These are phyloP conservation scores for Thielaviopsis punctulata DNA, from an alignment of 2,329 filamentous ascomycete genomes.

Conservation along the genomic window DNA sequence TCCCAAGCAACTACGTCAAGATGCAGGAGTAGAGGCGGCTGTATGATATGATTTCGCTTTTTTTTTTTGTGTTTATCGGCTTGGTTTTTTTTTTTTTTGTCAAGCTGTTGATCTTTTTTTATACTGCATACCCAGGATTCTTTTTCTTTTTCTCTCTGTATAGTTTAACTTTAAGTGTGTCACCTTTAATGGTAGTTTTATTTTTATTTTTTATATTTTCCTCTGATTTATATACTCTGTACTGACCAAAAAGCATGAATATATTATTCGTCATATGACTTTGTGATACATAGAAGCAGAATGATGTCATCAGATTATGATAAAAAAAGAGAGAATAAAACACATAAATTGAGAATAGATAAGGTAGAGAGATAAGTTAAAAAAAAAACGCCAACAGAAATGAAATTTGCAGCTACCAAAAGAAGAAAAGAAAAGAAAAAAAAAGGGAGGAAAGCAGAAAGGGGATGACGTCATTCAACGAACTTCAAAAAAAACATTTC, in stretches of 20 bases:
- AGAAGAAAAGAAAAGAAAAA: not conserved
- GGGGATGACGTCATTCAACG: too few species aligned
- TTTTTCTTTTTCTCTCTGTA: constrained; percentile 3
- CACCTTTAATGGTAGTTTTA: too few species aligned
- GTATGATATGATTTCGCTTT: not conserved
- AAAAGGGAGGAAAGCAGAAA: too few species aligned
- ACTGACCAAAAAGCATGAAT: too few species aligned
- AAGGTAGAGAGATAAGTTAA: not conserved
- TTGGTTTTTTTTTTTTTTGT: not conserved
- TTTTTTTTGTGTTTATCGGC: not conserved
- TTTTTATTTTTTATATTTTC: constrained; percentile 11
- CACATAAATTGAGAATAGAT: not conserved
- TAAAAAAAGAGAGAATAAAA: not conserved
- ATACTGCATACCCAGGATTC: not conserved
- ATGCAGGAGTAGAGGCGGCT: constrained; percentile 32
- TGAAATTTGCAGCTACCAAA: not conserved
- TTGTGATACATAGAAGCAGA: too few species aligned
- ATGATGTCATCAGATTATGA: not conserved
- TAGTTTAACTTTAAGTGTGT: too few species aligned
- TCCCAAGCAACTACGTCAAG: constrained; percentile 68
- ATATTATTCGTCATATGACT: too few species aligned
- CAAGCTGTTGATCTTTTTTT: not conserved
- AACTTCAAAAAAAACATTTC: too few species aligned
- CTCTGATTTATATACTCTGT: too few species aligned
- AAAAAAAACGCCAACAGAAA: not conserved